A percentile compares a stretch with the other conserved stretches of the same genome.
Evolutionary conservation across 1,284 basidiomycete genomes (phyloP).

Genomic region (Amylostereum areolatum): DNA sequence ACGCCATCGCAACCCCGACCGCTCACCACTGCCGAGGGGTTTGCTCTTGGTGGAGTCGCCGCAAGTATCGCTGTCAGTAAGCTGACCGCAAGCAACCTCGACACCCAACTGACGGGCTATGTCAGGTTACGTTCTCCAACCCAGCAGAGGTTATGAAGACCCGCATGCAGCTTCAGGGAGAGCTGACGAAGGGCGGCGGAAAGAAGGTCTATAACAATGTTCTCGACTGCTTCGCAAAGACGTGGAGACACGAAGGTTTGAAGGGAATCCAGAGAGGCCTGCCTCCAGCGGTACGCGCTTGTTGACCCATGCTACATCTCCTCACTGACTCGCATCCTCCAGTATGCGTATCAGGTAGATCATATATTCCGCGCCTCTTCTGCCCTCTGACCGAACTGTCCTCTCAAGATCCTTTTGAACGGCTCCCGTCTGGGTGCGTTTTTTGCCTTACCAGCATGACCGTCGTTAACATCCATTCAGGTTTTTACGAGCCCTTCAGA

Average conservation of each 20-base stretch:
- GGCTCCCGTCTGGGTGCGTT: slow-evolving; percentile 84
- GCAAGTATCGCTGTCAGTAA: slow-evolving; percentile 68
- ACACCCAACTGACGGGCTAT: slow-evolving; percentile 2
- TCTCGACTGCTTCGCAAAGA: slow-evolving; percentile 84
- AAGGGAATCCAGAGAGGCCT: slow-evolving; percentile 89
- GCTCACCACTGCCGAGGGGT: slow-evolving; percentile 70
- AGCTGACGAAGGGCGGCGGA: slow-evolving; percentile 73
- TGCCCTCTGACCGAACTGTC: not conserved
- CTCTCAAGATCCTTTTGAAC: slow-evolving; percentile 78
- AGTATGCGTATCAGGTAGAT: slow-evolving; percentile 88
- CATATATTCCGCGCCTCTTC: not conserved
- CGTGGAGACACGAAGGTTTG: slow-evolving; percentile 88
- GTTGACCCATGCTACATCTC: slow-evolving; percentile 1
- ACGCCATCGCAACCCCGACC: slow-evolving; percentile 17
- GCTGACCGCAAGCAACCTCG: not conserved
- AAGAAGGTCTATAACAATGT: slow-evolving; percentile 85
- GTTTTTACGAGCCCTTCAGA: slow-evolving; percentile 94
- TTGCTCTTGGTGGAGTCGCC: slow-evolving; percentile 82
- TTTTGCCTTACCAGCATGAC: slow-evolving; percentile 2
- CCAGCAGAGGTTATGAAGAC: slow-evolving; percentile 93
- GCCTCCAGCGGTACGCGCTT: slow-evolving; percentile 71
- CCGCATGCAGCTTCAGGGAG: slow-evolving; percentile 89
- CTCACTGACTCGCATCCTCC: slow-evolving; percentile 15
- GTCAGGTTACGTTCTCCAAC: slow-evolving; percentile 78
- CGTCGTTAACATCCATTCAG: slow-evolving; percentile 31